Base-by-base conservation (phyloP, 768 basidiomycete species). In the Tylopilus plumbeoviolaceoides region DNA sequence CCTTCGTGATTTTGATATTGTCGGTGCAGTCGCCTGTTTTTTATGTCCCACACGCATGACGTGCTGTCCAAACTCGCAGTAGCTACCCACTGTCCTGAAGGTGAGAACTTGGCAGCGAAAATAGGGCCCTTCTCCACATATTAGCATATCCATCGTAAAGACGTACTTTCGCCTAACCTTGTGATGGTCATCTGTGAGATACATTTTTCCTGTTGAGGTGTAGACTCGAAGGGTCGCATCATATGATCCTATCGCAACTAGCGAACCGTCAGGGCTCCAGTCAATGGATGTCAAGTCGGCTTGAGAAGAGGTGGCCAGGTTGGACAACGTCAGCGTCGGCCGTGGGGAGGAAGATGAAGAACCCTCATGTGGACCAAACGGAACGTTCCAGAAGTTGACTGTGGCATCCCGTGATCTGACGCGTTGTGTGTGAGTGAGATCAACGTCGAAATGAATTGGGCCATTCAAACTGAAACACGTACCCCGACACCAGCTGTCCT, bases 11-110 rank as follows among this genome's bases (percentile, higher is more conserved):
- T 75, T 53, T 73, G 74, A 67, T 82, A 89, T 62, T 89, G 86
- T 55, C 73, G 79, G 57, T 82, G 71, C 20, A 90, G 65, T 51
- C 71, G 73, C 63, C 83, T 84, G 55, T 77, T 78, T 48, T 75
- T 70, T 14, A 91, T 76, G 62, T 92, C 81, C 89, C 90, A 93
- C 8, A 92, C 75, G 60, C 88, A 89, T 5, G 84, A 76, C 3
- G 84, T 86, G 8, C 83, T 81, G 63, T 93, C 91, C 47, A 91
- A 63, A 66, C 91, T 90, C 3, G 85, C 89, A 10, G 87, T 85
- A 41, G 85, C 68, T 47, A 93, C 73, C 82, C 84, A 87, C 47
- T 78, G 77, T 6, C 90, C 88, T 33, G 80, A 78, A 54, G 76
- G 80, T 12, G 89, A 92, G 61, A 92, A 93, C 50, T 82, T 79